Evolutionary conservation across 768 basidiomycete species (phyloP).

Genomic region (Paxillus ammoniavirescens): DNA sequence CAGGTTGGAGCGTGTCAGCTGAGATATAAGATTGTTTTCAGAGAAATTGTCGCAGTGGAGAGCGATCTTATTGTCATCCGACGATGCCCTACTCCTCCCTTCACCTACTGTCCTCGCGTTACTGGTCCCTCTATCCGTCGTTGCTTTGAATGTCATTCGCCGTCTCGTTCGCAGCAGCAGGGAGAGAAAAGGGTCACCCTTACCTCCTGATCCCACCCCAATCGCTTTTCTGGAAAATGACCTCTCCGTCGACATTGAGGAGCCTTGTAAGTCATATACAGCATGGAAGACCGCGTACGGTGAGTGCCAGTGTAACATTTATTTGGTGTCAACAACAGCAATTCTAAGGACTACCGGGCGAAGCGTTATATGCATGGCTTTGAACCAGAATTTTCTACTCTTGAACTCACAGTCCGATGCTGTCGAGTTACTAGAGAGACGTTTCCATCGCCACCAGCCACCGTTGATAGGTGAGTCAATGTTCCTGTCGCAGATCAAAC

Average conservation of each 20-base stretch:
- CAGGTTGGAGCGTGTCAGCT: too few species aligned
- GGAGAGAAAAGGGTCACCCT: slow-evolving; percentile 1
- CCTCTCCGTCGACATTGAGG: not conserved
- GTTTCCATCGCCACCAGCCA: slow-evolving; percentile 22
- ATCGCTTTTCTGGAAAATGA: slow-evolving; percentile 2
- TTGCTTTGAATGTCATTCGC: too few species aligned
- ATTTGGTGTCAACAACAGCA: not conserved
- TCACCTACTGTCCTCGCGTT: too few species aligned
- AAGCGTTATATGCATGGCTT: slow-evolving; percentile 46
- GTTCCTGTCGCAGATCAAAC: not conserved
- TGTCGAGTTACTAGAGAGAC: slow-evolving; percentile 45
- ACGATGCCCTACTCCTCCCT: too few species aligned
- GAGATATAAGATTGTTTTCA: too few species aligned
- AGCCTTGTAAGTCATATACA: slow-evolving; percentile 8
- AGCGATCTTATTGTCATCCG: too few species aligned
- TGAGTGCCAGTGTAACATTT: not conserved
- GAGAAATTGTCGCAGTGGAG: too few species aligned
- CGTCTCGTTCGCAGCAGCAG: too few species aligned
- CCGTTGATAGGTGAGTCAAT: not conserved
- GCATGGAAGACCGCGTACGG: slow-evolving; percentile 8
- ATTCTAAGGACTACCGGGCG: slow-evolving; percentile 26
- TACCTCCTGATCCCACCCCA: slow-evolving; percentile 11
- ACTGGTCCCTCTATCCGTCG: too few species aligned
- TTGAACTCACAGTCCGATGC: slow-evolving; percentile 43
- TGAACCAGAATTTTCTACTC: slow-evolving; percentile 44